Base-by-base conservation (phyloP, 371 early-diverging fungal genomes). In the Ordospora pajunii region DNA sequence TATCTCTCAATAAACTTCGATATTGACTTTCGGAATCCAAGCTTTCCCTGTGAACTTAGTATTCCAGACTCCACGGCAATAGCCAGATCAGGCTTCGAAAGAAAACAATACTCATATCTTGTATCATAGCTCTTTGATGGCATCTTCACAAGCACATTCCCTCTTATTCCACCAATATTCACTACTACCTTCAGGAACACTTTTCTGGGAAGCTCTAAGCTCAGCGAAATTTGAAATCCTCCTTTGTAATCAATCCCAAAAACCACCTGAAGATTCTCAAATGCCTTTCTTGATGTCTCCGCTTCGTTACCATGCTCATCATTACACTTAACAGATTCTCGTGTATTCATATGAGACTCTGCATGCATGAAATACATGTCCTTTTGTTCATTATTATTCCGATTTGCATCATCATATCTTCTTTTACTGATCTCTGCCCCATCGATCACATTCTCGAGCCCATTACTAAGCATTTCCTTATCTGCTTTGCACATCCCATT, bases 41-140 rank as follows among this genome's bases (percentile, higher is more conserved):
- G 63, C 22, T 73, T 73, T 21, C 73, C 58, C 17, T 78, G 67
- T 42, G 69, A 78, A 23, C 75, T 76, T 7, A 62, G 49, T 49
- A 84, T 67, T 14, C 81, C 76, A 44, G 80, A 73, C 6, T 77
- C 76, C 6, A 81, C 73, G 0, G 68, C 32, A n/a, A 84, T 74
- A 43, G 79, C 69, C 54, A 84, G 75, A 12, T 68, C 66, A 11
- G 82, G 82, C 27, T 79, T 74, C 14, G 40, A 69, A 32, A 78
- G 19, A 74, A 84, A 84, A 9, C 71, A 49, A 68, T 71, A 73
- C 63, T 84, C 84, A 51, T 77, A 78, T 52, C 84, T 40, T 58
- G 84, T 84, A 40, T 71, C 64, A 46, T 84, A 82, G 64, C 70
- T 75, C 44, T 77, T 69, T 0, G 84, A 74, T 25, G 84, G 84